Evolutionary conservation across 1,284 basidiomycete species (phyloP), one percentile per base, ranked within the genome.

Genomic region (Boletus semigastroideus): DNA sequence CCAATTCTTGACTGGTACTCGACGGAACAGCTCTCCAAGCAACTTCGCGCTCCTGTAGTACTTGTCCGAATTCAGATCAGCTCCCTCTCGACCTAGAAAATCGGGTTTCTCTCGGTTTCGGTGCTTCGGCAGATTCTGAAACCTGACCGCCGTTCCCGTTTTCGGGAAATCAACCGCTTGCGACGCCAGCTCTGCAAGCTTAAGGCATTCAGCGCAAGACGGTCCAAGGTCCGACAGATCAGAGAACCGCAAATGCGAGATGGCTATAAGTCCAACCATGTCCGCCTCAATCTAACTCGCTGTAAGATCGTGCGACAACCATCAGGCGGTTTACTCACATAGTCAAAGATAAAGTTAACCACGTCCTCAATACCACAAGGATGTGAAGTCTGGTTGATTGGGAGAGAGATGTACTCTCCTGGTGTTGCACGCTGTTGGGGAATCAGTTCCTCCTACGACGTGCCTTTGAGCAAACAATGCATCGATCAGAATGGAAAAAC

Each of bases 131-230:
- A 88, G 78, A 6, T 65, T 55, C 2, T 62, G 40, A 28, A 77
- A 58, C 7, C 66, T 64, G 8, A 88, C 84, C 1, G 86, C 77
- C 7, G 76, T 74, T 11, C 86, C 84, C 54, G 76, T 84, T 69
- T 83, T 84, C 4, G 76, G 80, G 61, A 79, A 92, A 72, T 87
- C 87, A 2, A 85, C 87, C 22, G 83, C 86, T 57, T 83, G 74
- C 59, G 88, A 82, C 64, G 88, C 90, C 20, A 88, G 69, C 41
- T 77, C 70, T 1, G 89, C 82, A 14, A 94, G 72, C 48, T 55
- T 72, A 13, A 86, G 56, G 62, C 91, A 67, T 2, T 65, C 55
- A 1, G 0, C 0, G 11, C 61, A 93, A 33, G 79, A 76, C 0
- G 66, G 25, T 25, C 25, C 25, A 25, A 25, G 60, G 62, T 90